Evolutionary conservation across 1,139 yeast genomes (phyloP).

Genomic region (Kurtzmaniella quercitrusa): DNA sequence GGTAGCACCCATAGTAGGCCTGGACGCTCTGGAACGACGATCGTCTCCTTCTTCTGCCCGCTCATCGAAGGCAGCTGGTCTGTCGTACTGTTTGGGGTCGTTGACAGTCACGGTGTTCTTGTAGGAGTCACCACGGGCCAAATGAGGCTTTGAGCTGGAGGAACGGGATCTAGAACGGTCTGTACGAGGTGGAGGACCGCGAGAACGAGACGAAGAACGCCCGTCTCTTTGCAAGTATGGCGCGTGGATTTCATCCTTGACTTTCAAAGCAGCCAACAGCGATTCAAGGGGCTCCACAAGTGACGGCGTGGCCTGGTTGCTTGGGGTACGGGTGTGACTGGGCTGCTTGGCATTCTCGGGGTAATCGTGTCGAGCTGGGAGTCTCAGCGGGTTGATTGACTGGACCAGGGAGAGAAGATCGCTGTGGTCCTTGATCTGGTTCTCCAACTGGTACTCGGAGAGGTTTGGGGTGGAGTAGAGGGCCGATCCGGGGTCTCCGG

Average conservation of each 20-base stretch:
- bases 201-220: slow-evolving; percentile 23
- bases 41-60: slow-evolving; percentile 16
- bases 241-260: slow-evolving; percentile 28
- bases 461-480: slow-evolving; percentile 45
- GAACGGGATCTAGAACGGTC: slow-evolving; percentile 28
- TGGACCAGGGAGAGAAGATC: slow-evolving; percentile 33
- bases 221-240: slow-evolving; percentile 41
- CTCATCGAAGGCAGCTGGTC: slow-evolving; percentile 34
- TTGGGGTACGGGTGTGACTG: slow-evolving; percentile 2
- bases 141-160: slow-evolving; percentile 41
- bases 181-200: slow-evolving; percentile 29
- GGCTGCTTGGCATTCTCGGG: slow-evolving; percentile 1
- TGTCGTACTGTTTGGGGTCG: slow-evolving; percentile 40
- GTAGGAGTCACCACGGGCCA: slow-evolving; percentile 66
- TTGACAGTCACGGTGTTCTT: slow-evolving; percentile 38
- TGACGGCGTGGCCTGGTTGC: slow-evolving; percentile 2
- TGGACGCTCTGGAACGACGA: slow-evolving; percentile 40
- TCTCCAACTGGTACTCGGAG: slow-evolving; percentile 43
- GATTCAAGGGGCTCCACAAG: not conserved
- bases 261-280: not conserved
- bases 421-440: slow-evolving; percentile 35
- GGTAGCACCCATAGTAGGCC: slow-evolving; percentile 49
- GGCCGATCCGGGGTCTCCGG: slow-evolving; percentile 8
- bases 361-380: slow-evolving; percentile 19
- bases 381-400: slow-evolving; percentile 37